Percentiles rank a stretch among this genome's conserved stretches.
phyloP scores from a whole-genome alignment of 2,329 filamentous ascomycete genomes.

The Apiospora phragmitis region DNA sequence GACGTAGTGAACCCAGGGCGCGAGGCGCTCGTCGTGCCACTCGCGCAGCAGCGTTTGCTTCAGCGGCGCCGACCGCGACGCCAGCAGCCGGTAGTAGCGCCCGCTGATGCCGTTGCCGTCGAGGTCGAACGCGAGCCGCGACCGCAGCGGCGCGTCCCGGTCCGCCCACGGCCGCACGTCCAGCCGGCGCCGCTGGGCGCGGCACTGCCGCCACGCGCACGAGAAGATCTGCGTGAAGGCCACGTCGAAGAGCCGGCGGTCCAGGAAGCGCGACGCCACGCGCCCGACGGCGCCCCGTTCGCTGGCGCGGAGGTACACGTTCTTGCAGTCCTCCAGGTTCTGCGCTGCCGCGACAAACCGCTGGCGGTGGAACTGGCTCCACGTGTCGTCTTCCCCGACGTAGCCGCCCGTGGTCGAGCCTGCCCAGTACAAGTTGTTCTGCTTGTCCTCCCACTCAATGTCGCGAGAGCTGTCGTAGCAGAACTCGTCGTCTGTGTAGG shows the following conservation, averaged over 20 bases:
- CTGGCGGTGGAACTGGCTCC: constrained; percentile 49
- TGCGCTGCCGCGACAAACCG: constrained; percentile 41
- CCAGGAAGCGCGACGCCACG: constrained; percentile 33
- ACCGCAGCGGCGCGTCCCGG: constrained; percentile 37
- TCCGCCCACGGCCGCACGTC: constrained; percentile 31
- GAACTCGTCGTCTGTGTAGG: constrained; percentile 45
- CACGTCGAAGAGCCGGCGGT: constrained; percentile 42
- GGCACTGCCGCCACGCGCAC: constrained; percentile 39
- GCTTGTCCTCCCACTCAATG: constrained; percentile 49
- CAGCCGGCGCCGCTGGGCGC: constrained; percentile 36
- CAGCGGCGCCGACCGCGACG: constrained; percentile 46
- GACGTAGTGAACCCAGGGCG: constrained; percentile 59
- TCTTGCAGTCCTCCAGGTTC: constrained; percentile 24
- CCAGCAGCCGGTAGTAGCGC: constrained; percentile 51
- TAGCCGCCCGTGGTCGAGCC: constrained; percentile 55
- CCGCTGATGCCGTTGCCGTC: constrained; percentile 59
- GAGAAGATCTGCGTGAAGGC: constrained; percentile 48
- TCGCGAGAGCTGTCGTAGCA: constrained; percentile 43
- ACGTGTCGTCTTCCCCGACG: constrained; percentile 30
- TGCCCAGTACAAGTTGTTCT: constrained; percentile 55
- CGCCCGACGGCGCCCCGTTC: constrained; percentile 18
- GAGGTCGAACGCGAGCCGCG: constrained; percentile 49
- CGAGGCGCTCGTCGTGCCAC: constrained; percentile 58
- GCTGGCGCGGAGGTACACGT: constrained; percentile 34
- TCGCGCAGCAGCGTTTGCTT: constrained; percentile 55